Conservation (phyloP, 208 protist genomes). For the Trypanosoma cruzi region DNA sequence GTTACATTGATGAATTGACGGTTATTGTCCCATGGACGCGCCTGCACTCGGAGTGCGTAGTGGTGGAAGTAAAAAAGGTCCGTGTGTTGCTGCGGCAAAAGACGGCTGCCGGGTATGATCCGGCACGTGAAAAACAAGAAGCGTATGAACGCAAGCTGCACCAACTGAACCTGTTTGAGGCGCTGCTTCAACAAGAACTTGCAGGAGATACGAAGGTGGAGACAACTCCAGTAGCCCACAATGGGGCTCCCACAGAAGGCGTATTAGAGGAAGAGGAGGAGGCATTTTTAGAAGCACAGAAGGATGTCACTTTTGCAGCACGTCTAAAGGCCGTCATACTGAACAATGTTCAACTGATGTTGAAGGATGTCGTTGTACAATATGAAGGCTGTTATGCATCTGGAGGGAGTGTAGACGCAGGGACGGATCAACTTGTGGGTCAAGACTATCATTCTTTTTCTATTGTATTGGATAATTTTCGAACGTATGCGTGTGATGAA, state of each 20-base stretch:
- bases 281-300: conserved; percentile 7
- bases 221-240: not conserved
- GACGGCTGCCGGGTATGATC: conserved; percentile 44
- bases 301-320: conserved; percentile 62
- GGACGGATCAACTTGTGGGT: not conserved
- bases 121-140: conserved; percentile 46
- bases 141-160: conserved; percentile 44
- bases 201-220: conserved; percentile 3
- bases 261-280: not conserved
- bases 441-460: conserved; percentile 24
- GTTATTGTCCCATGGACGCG: conserved; percentile 79
- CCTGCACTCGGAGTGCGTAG: conserved; percentile 72
- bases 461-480: conserved; percentile 41
- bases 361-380: conserved; percentile 49
- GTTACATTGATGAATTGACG: conserved; percentile 67
- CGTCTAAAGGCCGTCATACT: conserved; percentile 78
- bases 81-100: conserved; percentile 63
- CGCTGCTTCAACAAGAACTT: conserved; percentile 26
- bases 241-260: not conserved
- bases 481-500: conserved; percentile 60
- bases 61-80: conserved; percentile 57
- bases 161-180: conserved; percentile 54
- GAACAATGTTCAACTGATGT: conserved; percentile 74
- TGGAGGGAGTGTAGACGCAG: not conserved
- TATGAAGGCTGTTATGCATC: conserved; percentile 43